Conservation (phyloP, 2,329 filamentous ascomycete genomes). For the Diaporthe sp. region DNA sequence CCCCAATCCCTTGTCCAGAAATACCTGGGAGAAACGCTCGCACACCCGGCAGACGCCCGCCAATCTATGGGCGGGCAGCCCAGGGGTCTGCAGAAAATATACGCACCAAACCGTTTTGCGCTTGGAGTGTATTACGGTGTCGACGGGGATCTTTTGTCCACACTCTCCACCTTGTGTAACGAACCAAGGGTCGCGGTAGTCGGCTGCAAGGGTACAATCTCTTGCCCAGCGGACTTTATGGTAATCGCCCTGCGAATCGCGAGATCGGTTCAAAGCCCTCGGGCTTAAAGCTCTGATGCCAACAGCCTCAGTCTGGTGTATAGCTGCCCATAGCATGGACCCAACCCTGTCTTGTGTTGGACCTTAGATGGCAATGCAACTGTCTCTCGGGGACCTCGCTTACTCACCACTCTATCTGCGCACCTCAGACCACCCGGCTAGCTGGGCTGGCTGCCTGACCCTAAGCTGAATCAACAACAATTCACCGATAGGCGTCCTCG, state of each 20-base stretch:
- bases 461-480: neutral
- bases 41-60: constrained; percentile 1
- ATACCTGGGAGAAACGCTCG: constrained; percentile 10
- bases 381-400: constrained; percentile 27
- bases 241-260: constrained; percentile 11
- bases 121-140: neutral
- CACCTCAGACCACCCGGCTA: neutral
- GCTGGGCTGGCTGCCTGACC: neutral
- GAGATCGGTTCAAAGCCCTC: neutral
- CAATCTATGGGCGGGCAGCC: neutral
- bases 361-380: constrained; percentile 1
- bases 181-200: constrained; percentile 8
- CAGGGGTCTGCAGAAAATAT: constrained; percentile 8
- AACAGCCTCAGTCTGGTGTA: neutral
- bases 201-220: constrained; percentile 3
- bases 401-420: constrained; percentile 35
- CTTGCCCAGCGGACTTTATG: neutral
- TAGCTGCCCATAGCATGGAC: neutral
- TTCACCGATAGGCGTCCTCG: neutral
- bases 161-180: constrained; percentile 15
- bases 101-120: constrained; percentile 10
- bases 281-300: neutral
- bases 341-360: neutral
- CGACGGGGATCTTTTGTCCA: constrained; percentile 30
- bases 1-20: constrained; percentile 29